Percentiles rank a stretch among this genome's conserved stretches.
Conservation (phyloP, 208 protist genomes). For the Novymonas esmeraldas region DNA sequence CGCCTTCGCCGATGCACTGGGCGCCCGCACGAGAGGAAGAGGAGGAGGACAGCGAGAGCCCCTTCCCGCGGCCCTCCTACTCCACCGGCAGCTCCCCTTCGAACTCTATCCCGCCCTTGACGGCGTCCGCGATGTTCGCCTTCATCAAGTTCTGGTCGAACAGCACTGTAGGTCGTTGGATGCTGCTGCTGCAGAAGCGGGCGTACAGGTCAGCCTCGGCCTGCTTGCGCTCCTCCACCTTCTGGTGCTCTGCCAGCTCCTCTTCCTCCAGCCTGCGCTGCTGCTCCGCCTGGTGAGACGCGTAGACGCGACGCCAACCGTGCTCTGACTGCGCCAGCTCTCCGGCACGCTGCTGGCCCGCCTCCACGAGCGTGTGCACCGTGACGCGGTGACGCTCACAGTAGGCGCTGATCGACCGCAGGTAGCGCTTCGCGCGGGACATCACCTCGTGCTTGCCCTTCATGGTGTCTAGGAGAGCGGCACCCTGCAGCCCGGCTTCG, state of each 20-base stretch:
- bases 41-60: neutral
- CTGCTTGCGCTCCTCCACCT: conserved; percentile 38
- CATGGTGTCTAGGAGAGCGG: conserved; percentile 33
- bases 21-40: neutral
- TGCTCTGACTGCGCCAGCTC: conserved; percentile 46
- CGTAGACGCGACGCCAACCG: conserved; percentile 54
- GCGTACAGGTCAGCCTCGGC: conserved; percentile 45
- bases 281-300: conserved; percentile 44
- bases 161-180: conserved; percentile 25
- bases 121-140: conserved; percentile 21
- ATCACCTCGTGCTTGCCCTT: conserved; percentile 39
- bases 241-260: conserved; percentile 35
- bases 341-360: conserved; percentile 41
- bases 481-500: conserved; percentile 36
- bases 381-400: conserved; percentile 52
- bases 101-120: conserved; percentile 7
- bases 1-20: neutral
- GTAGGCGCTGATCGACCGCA: conserved; percentile 48
- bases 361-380: conserved; percentile 47
- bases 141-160: conserved; percentile 26
- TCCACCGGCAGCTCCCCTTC: neutral
- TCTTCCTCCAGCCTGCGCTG: conserved; percentile 37
- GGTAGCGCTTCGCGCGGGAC: conserved; percentile 34
- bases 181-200: conserved; percentile 33
- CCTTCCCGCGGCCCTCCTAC: conserved; percentile 2